phyloP scores from a whole-genome alignment of 768 basidiomycete genomes.

The Xerocomus brunneocitrinus region DNA sequence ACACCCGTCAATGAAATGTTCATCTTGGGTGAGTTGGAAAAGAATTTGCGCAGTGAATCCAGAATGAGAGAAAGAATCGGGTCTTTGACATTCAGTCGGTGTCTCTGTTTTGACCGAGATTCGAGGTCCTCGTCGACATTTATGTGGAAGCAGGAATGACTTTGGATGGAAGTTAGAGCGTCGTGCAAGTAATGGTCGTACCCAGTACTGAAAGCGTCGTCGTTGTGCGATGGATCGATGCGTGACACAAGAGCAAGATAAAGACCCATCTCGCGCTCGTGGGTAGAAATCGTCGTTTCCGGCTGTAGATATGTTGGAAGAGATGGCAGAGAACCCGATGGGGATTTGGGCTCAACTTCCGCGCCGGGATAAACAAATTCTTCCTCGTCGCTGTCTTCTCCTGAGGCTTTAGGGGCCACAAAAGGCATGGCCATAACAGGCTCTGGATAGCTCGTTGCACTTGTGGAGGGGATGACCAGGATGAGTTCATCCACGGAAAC shows the following conservation, averaged over 20 bases:
- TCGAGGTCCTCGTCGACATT: conserved; percentile 40
- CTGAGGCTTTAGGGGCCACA: conserved; percentile 17
- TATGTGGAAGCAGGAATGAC: conserved; percentile 53
- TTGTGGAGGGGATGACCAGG: conserved; percentile 60
- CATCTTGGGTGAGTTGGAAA: conserved; percentile 78
- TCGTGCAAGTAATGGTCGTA: conserved; percentile 82
- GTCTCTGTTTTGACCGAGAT: conserved; percentile 46
- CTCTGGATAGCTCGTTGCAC: conserved; percentile 71
- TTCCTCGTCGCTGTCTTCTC: conserved; percentile 51
- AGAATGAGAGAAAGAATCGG: conserved; percentile 68
- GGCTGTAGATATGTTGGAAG: conserved; percentile 53
- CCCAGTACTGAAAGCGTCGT: conserved; percentile 76
- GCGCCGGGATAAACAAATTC: conserved; percentile 40
- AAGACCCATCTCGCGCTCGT: conserved; percentile 79
- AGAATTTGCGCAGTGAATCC: conserved; percentile 70
- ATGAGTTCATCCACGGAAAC: conserved; percentile 65
- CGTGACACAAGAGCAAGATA: conserved; percentile 78
- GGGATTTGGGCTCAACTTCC: conserved; percentile 17
- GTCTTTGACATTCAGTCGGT: conserved; percentile 76
- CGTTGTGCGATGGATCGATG: conserved; percentile 63
- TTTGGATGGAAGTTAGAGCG: conserved; percentile 63
- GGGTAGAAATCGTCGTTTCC: conserved; percentile 70
- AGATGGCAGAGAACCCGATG: conserved; percentile 11
- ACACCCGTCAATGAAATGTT: conserved; percentile 88
- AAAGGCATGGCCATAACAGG: conserved; percentile 39